Evolutionary conservation across 2,329 filamentous ascomycete species (phyloP), one percentile per base, ranked within the genome.

Genomic region (Monosporascus cannonballus): DNA sequence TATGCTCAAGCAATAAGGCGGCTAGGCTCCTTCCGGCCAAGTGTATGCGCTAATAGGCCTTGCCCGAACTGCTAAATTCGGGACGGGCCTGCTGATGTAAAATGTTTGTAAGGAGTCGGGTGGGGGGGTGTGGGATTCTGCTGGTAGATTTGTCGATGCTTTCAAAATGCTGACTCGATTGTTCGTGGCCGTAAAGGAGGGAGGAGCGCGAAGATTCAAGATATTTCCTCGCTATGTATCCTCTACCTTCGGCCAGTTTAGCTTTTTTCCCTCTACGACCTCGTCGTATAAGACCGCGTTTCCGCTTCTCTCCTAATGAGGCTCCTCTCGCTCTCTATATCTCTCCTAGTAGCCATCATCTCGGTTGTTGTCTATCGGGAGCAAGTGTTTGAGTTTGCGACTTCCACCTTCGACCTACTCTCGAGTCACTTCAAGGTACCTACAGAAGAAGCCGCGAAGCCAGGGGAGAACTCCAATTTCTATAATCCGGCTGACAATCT

Each of bases 341-440:
- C 72, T 52, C 62, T 72, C 57, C 53, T 73, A 51, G 60, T 73
- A 54, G 72, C 68, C 53, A 57, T 73, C 56, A 54, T 67, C 50
- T 74, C 73, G 6, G 57, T 71, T 22, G 15, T 69, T 48, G 49
- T 69, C 37, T 71, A 66, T 44, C 59, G 61, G 52, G 63, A 69
- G 49, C 64, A 64, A 47, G 58, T 72, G 24, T 8, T 61, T 57
- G 61, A 62, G 22, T 51, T 67, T 48, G 56, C 62, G 42, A 56
- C 55, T 49, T 51, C 61, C 36, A 58, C 59, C 41, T 36, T 67
- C 42, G 44, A 59, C 24, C 54, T 54, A 42, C 53, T 68, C 51
- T 45, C 60, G 18, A 58, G 45, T 46, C 55, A 58, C 50, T 50
- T 61, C 42, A 59, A 14, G 47, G 48, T 53, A 54, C 50, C 53